Base-by-base conservation (phyloP, 2,329 filamentous ascomycete species). In the Trichoderma harzianum region DNA sequence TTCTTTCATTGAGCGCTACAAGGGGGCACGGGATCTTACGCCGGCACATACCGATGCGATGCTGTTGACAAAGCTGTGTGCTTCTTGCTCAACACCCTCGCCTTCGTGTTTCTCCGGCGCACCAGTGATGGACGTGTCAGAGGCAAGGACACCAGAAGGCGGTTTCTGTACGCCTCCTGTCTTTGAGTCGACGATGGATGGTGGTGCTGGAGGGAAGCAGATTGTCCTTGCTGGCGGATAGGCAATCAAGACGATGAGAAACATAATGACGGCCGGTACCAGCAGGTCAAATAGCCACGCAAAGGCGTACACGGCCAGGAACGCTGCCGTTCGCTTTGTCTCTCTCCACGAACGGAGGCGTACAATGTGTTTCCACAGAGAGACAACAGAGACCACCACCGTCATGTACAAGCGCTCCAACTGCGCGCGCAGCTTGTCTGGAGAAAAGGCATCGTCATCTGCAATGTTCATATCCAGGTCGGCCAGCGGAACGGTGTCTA, bases 401-500 rank as follows among this genome's bases (percentile, higher is more conserved):
- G 91, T 93, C 86, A 94, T 94, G 79, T 97, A 97, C 12, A 96
- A 83, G 16, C 94, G 86, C 81, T 97, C 94, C 5, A 96, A 79
- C 68, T 92, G 94, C 3, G 91, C 89, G 12, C 93, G 87, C 58
- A 97, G 83, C 82, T 96, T 96, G 77, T 96, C 93, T 0, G 93
- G 93, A 0, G 92, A 93, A 79, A 96, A 96, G 71, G 95, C 92
- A 75, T 96, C 93, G 69, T 95, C 91, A 51, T 94, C 91, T 5
- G 93, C 91, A 70, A 93, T 91, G 75, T 94, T 93, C 72, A 97
- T 86, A 79, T 97, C 93, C 47, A 97, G 83, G 16, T 90, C 89
- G 7, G 91, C 92, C 1, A 92, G 86, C 0, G 81, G 81, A 0
- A 77, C 72, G 47, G 81, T 76, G 0, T 80, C 75, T 10, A 91